These are phyloP conservation scores for Thymus quinquecostatus DNA, from an alignment of 257 asterid species.

Conservation along the genomic window DNA sequence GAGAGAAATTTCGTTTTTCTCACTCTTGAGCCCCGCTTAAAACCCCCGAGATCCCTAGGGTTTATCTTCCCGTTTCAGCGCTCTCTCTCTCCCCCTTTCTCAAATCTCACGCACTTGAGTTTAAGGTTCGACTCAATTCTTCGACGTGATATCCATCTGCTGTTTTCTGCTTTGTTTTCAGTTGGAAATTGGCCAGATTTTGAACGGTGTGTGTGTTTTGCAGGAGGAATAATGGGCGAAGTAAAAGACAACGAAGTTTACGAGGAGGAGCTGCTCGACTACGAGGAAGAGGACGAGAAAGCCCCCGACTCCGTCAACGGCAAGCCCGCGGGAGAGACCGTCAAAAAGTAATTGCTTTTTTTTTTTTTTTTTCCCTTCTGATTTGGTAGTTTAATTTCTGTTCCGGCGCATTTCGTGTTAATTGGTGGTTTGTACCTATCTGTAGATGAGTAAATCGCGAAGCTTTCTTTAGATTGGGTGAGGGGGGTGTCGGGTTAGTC, in stretches of 20 bases:
- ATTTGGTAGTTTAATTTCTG: slow-evolving; percentile 12
- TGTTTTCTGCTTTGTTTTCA: background rate
- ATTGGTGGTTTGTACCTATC: background rate
- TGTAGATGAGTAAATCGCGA: slow-evolving; percentile 15
- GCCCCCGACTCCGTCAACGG: slow-evolving; percentile 61
- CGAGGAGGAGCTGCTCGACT: slow-evolving; percentile 95
- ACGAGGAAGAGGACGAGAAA: slow-evolving; percentile 93
- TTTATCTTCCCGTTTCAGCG: slow-evolving; percentile 32
- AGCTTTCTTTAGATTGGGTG: background rate
- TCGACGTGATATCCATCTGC: background rate
- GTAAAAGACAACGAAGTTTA: slow-evolving; percentile 73
- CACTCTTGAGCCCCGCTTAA: slow-evolving; percentile 23
- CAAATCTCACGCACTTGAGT: slow-evolving; percentile 29
- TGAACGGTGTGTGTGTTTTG: slow-evolving; percentile 22
- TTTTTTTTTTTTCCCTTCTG: background rate
- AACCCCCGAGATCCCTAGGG: slow-evolving; percentile 44
- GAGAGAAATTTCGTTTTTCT: background rate
- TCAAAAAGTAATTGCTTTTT: slow-evolving; percentile 36
- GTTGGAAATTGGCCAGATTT: slow-evolving; percentile 22
- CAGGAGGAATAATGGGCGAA: slow-evolving; percentile 44
- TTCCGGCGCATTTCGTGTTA: background rate
- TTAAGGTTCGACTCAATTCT: slow-evolving; percentile 28
- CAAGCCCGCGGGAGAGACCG: slow-evolving; percentile 39
- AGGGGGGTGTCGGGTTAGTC: background rate
- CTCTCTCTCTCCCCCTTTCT: slow-evolving; percentile 3